Evolutionary conservation across 2,329 filamentous ascomycete species (phyloP).

Genomic region (Sporothrix protearum): DNA sequence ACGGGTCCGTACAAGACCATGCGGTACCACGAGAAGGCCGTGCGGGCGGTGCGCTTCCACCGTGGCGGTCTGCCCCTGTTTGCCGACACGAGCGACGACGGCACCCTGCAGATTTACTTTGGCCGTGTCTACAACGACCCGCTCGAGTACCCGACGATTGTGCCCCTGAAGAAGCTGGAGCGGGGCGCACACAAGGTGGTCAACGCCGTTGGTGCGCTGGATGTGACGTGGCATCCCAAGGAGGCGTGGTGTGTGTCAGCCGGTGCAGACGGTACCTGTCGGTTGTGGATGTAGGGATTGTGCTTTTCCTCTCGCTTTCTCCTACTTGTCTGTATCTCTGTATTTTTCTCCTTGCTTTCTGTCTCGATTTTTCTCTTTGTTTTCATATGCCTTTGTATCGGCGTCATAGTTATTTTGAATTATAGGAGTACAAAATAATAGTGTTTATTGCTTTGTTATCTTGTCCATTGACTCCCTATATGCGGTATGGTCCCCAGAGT

Average conservation of each 20-base stretch:
- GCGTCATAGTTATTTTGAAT: slow-evolving; percentile 13
- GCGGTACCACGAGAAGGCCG: slow-evolving; percentile 88
- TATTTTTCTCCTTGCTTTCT: background rate
- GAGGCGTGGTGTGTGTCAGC: slow-evolving; percentile 95
- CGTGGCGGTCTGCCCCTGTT: slow-evolving; percentile 75
- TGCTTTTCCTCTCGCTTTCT: background rate
- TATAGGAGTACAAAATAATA: slow-evolving; percentile 16
- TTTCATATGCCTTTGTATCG: slow-evolving; percentile 10
- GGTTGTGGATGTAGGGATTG: slow-evolving; percentile 72
- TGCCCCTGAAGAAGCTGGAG: slow-evolving; percentile 88
- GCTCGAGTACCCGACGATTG: slow-evolving; percentile 94
- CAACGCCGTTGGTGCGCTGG: slow-evolving; percentile 82
- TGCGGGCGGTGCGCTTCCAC: slow-evolving; percentile 85
- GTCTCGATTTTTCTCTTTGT: background rate
- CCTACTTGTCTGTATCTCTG: background rate
- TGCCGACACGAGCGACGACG: slow-evolving; percentile 92
- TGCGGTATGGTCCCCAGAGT: background rate
- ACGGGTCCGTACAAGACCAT: slow-evolving; percentile 88
- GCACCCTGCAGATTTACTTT: slow-evolving; percentile 92
- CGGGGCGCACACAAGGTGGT: slow-evolving; percentile 73
- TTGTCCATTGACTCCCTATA: background rate
- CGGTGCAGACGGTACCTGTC: slow-evolving; percentile 87
- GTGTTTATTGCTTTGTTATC: background rate
- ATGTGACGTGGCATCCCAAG: slow-evolving; percentile 91
- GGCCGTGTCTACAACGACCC: slow-evolving; percentile 91